These are phyloP conservation scores for Tulasnella sp. DNA, from an alignment of 768 basidiomycete species.

Conservation along the genomic window DNA sequence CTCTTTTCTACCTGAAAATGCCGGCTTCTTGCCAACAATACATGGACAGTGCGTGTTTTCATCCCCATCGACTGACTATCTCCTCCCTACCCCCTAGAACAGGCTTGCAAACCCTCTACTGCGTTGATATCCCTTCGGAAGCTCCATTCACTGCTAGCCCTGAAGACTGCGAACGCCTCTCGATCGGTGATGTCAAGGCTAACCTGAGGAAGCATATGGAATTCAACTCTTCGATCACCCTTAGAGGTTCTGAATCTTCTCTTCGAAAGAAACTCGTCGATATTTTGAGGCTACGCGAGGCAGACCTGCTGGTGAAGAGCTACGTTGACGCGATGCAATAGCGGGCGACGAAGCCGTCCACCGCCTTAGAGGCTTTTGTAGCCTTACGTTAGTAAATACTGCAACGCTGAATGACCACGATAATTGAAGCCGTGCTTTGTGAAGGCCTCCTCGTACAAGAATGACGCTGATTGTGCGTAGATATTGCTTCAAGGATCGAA, in stretches of 20 bases:
- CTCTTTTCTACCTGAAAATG: not conserved
- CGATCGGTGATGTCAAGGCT: not conserved
- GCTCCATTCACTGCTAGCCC: not conserved
- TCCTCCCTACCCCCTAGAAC: not conserved
- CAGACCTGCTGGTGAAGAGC: no score
- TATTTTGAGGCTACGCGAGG: no score
- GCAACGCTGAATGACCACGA: no score
- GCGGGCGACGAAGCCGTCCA: no score
- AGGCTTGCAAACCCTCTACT: not conserved
- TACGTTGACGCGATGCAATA: no score
- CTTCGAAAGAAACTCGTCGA: no score
- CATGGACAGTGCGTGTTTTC: not conserved
- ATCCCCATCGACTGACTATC: not conserved
- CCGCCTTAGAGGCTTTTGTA: no score
- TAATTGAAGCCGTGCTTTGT: no score
- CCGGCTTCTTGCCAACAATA: not conserved
- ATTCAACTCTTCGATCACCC: not conserved
- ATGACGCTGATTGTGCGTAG: no score
- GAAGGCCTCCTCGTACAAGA: no score
- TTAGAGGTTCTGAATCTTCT: not conserved
- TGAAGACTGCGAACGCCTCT: not conserved
- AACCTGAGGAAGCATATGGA: conserved; percentile 3
- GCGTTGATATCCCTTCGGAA: not conserved
- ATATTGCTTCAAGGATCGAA: no score
- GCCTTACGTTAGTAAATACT: no score